Conservation (phyloP, 345 rosid species). For the Reutealis trisperma region DNA sequence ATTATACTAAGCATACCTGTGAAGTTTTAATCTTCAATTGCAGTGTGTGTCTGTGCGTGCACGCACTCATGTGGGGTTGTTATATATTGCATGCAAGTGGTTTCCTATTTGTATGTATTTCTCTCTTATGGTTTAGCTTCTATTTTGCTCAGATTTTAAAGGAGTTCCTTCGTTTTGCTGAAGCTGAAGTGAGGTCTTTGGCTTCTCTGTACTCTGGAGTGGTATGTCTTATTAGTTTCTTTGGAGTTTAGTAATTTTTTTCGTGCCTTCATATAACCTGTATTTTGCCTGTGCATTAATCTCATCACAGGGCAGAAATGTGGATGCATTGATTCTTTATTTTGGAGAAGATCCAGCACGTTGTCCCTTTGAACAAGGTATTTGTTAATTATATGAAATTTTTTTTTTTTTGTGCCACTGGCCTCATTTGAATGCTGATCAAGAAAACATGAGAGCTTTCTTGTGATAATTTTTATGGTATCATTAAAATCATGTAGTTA, state of each 20-base stretch:
- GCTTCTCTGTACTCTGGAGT: constrained; percentile 30
- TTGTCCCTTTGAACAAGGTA: constrained; percentile 99
- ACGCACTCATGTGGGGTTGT: background rate
- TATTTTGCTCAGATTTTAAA: constrained; percentile 22
- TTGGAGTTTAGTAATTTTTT: constrained; percentile 1
- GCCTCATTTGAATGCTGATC: background rate
- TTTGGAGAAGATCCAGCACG: constrained; percentile 99
- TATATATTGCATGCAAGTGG: background rate
- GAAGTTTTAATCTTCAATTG: background rate
- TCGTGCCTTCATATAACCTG: constrained; percentile 6
- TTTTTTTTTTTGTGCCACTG: background rate
- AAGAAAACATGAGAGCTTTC: background rate
- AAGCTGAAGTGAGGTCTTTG: constrained; percentile 31
- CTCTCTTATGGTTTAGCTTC: background rate
- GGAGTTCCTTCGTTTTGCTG: constrained; percentile 27
- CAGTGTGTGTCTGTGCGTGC: background rate
- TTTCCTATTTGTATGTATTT: background rate
- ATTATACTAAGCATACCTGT: background rate
- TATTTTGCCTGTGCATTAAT: constrained; percentile 10
- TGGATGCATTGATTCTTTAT: constrained; percentile 90
- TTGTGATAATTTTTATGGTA: background rate
- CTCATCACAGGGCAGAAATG: constrained; percentile 65
- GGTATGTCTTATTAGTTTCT: constrained; percentile 28
- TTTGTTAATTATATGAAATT: background rate
- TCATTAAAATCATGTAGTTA: background rate